phyloP scores from a whole-genome alignment of 1,284 basidiomycete species.

The Gomphus sp. region DNA sequence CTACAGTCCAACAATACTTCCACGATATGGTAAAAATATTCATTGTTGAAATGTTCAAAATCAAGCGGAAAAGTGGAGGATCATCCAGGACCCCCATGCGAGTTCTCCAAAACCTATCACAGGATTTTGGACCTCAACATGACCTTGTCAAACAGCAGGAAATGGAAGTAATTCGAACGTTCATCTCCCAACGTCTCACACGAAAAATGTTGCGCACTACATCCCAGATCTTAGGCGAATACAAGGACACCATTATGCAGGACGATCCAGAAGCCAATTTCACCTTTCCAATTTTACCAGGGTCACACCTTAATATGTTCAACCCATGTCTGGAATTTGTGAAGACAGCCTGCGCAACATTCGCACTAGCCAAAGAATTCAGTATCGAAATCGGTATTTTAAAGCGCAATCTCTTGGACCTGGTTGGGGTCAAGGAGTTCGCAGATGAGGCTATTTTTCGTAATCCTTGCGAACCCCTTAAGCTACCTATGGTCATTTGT shows the following conservation, averaged over 20 bases:
- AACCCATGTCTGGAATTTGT: constrained; percentile 86
- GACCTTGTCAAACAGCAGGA: constrained; percentile 68
- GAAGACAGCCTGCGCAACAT: constrained; percentile 82
- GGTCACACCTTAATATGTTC: constrained; percentile 66
- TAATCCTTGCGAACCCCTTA: constrained; percentile 91
- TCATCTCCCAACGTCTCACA: constrained; percentile 76
- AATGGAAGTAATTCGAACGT: constrained; percentile 56
- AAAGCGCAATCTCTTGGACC: constrained; percentile 84
- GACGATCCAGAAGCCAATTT: constrained; percentile 43
- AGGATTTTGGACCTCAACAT: constrained; percentile 48
- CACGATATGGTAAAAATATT: constrained; percentile 70
- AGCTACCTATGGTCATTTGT: constrained; percentile 84
- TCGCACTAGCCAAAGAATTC: constrained; percentile 70
- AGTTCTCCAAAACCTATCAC: constrained; percentile 58
- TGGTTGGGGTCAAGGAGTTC: constrained; percentile 86
- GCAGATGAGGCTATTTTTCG: constrained; percentile 75
- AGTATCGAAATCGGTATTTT: constrained; percentile 82
- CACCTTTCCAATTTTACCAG: constrained; percentile 82
- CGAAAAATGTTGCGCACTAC: constrained; percentile 74
- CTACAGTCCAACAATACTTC: constrained; percentile 77
- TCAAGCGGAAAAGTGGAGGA: constrained; percentile 58
- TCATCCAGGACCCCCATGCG: constrained; percentile 65
- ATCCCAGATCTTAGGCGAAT: constrained; percentile 55
- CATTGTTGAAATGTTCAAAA: constrained; percentile 78
- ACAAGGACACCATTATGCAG: constrained; percentile 52